Evolutionary conservation across 2,329 filamentous ascomycete genomes (phyloP).

Genomic region (Amphichorda felina): DNA sequence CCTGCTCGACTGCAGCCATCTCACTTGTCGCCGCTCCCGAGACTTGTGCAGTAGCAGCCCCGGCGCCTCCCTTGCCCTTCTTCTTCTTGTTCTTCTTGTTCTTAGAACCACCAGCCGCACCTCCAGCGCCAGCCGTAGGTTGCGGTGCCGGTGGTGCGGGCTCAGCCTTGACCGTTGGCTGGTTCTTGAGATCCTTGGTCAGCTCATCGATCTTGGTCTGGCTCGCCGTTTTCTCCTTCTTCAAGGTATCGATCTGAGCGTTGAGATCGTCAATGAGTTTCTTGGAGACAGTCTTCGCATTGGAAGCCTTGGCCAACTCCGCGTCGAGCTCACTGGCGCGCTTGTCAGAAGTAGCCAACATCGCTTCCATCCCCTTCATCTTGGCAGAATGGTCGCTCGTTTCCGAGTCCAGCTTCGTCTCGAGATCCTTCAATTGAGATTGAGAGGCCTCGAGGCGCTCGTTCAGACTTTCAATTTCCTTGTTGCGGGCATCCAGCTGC

Average conservation of each 20-base stretch:
- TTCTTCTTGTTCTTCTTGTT: conserved; percentile 77
- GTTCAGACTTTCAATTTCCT: conserved; percentile 36
- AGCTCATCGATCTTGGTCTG: conserved; percentile 25
- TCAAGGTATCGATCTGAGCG: conserved; percentile 21
- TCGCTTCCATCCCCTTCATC: conserved; percentile 21
- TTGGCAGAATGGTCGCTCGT: conserved; percentile 17
- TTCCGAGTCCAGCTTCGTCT: conserved; percentile 21
- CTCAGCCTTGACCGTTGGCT: conserved; percentile 8
- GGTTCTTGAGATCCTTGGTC: conserved; percentile 27
- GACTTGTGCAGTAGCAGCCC: conserved; percentile 14
- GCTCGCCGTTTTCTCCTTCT: conserved; percentile 18
- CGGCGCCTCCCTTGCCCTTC: conserved; percentile 65
- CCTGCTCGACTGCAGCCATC: conserved; percentile 21
- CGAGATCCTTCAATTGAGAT: conserved; percentile 29
- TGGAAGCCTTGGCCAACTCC: conserved; percentile 24
- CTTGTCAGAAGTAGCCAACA: conserved; percentile 21
- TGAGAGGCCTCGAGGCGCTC: conserved; percentile 32
- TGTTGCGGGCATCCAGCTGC: conserved; percentile 33
- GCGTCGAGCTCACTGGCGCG: conserved; percentile 24
- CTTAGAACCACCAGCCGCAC: conserved; percentile 10
- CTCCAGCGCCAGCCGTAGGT: conserved; percentile 10
- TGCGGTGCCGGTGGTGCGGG: conserved; percentile 10
- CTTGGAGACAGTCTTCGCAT: conserved; percentile 27
- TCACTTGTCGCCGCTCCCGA: conserved; percentile 25
- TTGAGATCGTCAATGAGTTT: conserved; percentile 25